Percentiles rank a stretch among this genome's conserved stretches.
phyloP scores from a whole-genome alignment of 352 stramenopile species.

The Pythium utonaiense region DNA sequence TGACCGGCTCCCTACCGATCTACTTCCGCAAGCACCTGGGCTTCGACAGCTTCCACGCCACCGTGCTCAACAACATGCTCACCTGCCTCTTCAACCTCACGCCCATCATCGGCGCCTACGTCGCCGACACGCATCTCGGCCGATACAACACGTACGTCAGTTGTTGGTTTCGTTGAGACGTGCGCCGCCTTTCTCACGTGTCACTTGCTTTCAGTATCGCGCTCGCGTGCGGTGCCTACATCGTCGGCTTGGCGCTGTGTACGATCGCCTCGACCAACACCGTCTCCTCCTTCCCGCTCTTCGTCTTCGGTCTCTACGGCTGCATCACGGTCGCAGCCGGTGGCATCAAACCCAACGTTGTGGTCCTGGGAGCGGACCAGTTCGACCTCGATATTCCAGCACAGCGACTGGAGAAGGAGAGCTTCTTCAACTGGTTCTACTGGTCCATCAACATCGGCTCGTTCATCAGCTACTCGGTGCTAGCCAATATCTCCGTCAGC shows the following conservation, averaged over 20 bases:
- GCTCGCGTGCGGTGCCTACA: slow-evolving; percentile 67
- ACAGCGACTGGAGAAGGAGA: slow-evolving; percentile 77
- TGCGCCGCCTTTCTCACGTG: slow-evolving; percentile 11
- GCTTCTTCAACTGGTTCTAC: slow-evolving; percentile 94
- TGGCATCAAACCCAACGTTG: slow-evolving; percentile 45
- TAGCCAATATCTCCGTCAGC: slow-evolving; percentile 90
- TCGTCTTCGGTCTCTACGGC: slow-evolving; percentile 81
- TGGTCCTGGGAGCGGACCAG: slow-evolving; percentile 58
- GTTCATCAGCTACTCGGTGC: slow-evolving; percentile 87
- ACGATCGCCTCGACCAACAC: slow-evolving; percentile 57
- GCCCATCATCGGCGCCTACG: slow-evolving; percentile 79
- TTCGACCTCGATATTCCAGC: slow-evolving; percentile 68
- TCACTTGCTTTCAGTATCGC: slow-evolving; percentile 48
- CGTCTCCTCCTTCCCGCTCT: slow-evolving; percentile 59
- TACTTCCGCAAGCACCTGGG: slow-evolving; percentile 86
- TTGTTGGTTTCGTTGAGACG: no score
- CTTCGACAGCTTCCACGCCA: slow-evolving; percentile 68
- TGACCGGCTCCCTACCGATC: slow-evolving; percentile 80
- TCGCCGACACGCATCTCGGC: slow-evolving; percentile 77
- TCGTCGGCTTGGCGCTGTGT: slow-evolving; percentile 60
- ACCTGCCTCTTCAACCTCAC: slow-evolving; percentile 84
- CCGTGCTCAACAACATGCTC: slow-evolving; percentile 82
- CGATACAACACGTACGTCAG: slow-evolving; percentile 63
- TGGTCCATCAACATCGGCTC: slow-evolving; percentile 91
- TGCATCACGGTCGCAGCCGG: slow-evolving; percentile 44